Evolutionary conservation across 345 rosid species (phyloP), one percentile per base, ranked within the genome.

Genomic region (Gossypium rotundifolium): DNA sequence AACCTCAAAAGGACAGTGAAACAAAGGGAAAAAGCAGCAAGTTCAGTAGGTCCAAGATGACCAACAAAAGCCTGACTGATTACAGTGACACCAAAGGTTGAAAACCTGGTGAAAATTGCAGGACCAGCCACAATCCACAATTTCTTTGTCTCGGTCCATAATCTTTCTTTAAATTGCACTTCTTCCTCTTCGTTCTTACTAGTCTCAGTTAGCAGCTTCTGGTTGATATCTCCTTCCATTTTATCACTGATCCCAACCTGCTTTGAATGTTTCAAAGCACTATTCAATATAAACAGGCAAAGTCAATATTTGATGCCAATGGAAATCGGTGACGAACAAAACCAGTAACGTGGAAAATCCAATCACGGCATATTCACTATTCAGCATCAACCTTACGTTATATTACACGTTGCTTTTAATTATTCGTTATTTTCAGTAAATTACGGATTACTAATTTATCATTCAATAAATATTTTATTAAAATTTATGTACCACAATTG

Each of bases 111-210:
- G 81, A 93, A 89, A 73, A 87, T 89, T 8, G 96, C 96, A 22
- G 96, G 98, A 0, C 77, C 96, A 5, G 94, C 94, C 3, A 93
- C 88, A n/a, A 72, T 38, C 98, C 96, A 91, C 62, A 88, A 72
- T 87, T 84, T 89, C 84, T 88, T 93, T 2, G 44, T 71, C 78
- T 93, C 98, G 0, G 0, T 52, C 94, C 88, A 88, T 71, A 89
- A 2, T 78, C 78, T 87, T 7, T 84, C 79, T 62, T 22, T 82
- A 9, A 86, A 74, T 14, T 20, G 23, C 9, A 77, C 71, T 27
- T 70, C 86, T 45, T 25, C 83, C 12, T 18, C 46, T 54, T 25
- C 72, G 29, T 1, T 73, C 52, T 67, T 53, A 73, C 61, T 75
- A 1, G 20, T 11, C 33, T 60, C 42, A 58, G 48, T 60, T 53